These are phyloP conservation scores for Quercus wislizeni DNA, from an alignment of 306 rosid species.

Conservation along the genomic window DNA sequence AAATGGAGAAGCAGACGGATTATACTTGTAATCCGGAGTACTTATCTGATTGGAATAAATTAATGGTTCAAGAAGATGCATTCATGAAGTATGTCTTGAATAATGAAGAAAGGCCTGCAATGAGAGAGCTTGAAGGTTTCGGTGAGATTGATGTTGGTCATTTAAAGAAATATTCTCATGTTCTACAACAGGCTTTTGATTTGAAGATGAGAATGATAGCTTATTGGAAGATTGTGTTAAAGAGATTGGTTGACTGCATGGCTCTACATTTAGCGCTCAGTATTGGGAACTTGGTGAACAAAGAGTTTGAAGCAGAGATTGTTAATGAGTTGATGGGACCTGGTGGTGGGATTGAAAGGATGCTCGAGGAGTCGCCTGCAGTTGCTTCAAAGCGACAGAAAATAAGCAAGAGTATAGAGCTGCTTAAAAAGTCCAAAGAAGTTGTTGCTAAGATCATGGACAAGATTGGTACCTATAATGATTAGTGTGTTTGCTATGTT, in stretches of 20 bases:
- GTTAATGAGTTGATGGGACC: slow-evolving; percentile 22
- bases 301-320: slow-evolving; percentile 40
- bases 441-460: slow-evolving; percentile 21
- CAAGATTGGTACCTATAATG: slow-evolving; percentile 19
- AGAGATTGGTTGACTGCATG: slow-evolving; percentile 38
- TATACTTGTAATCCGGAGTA: slow-evolving; percentile 49
- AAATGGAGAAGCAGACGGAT: slow-evolving; percentile 51
- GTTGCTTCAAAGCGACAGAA: slow-evolving; percentile 36
- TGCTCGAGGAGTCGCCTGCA: slow-evolving; percentile 46
- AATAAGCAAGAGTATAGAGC: slow-evolving; percentile 26
- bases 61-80: slow-evolving; percentile 19
- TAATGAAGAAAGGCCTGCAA: rapidly evolving
- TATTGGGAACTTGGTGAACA: slow-evolving; percentile 26
- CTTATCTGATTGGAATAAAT: slow-evolving; percentile 16
- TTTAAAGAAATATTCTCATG: slow-evolving; percentile 1
- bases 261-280: slow-evolving; percentile 39
- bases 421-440: slow-evolving; percentile 31
- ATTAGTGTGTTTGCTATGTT: background rate
- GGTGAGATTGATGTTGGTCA: slow-evolving; percentile 30
- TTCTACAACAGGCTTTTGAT: slow-evolving; percentile 43
- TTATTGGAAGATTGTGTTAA: slow-evolving; percentile 51
- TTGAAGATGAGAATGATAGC: slow-evolving; percentile 48
- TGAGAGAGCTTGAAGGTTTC: slow-evolving; percentile 20
- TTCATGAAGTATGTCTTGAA: background rate
- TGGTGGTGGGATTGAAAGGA: slow-evolving; percentile 41